Conservation (phyloP, 2,329 filamentous ascomycete genomes). For the Exophiala dermatitidis region DNA sequence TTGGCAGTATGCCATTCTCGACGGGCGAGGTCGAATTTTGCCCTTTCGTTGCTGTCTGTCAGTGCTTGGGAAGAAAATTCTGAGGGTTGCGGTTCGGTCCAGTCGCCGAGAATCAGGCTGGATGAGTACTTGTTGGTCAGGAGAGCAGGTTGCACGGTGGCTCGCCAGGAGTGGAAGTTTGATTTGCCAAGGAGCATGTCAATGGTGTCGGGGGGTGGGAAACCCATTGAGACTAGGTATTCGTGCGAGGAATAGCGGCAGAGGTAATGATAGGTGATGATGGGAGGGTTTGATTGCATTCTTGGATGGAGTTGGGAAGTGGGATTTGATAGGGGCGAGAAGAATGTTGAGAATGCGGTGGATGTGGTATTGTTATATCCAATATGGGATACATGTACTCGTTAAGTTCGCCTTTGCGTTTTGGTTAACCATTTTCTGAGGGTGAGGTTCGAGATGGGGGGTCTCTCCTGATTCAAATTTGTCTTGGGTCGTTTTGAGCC, state of each 20-base stretch:
- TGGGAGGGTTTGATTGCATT: too few species aligned
- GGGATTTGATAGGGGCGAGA: too few species aligned
- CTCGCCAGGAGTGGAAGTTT: constrained; percentile 17
- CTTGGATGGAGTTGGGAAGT: too few species aligned
- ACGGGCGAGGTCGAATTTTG: not conserved
- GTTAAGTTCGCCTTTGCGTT: too few species aligned
- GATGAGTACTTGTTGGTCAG: constrained; percentile 9
- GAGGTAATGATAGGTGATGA: not conserved
- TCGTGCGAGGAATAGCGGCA: not conserved
- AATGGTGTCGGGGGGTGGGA: constrained; percentile 7
- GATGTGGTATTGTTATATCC: too few species aligned
- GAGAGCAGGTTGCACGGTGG: constrained; percentile 16
- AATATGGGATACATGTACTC: too few species aligned
- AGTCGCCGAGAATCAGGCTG: constrained; percentile 15
- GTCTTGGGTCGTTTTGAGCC: not conserved
- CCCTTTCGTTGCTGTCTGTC: not conserved
- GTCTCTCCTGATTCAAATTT: constrained; percentile 4
- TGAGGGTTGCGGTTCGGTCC: constrained; percentile 9
- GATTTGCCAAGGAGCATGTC: constrained; percentile 14
- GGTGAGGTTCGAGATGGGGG: too few species aligned
- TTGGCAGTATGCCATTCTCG: constrained; percentile 15
- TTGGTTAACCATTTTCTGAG: too few species aligned
- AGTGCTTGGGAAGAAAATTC: not conserved
- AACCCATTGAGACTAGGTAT: not conserved
- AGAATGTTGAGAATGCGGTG: too few species aligned